These are phyloP conservation scores for Claviceps quebecensis DNA, from an alignment of 2,329 filamentous ascomycete genomes.

Conservation along the genomic window DNA sequence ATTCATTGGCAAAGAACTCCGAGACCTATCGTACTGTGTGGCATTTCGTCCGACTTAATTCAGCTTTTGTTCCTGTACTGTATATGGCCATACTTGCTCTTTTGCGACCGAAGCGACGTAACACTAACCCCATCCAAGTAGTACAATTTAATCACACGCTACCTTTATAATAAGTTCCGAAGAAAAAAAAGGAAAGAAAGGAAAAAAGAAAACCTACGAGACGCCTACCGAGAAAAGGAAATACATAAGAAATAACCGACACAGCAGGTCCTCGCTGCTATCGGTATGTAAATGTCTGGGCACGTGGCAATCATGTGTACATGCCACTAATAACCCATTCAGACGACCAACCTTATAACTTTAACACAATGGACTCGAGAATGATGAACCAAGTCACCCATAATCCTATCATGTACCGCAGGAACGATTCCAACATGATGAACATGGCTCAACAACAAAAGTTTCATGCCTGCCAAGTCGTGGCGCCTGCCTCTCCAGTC, in stretches of 20 bases:
- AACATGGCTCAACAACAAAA: constrained; percentile 7
- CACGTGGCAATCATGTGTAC: neutral
- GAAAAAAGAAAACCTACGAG: neutral
- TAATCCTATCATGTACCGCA: constrained; percentile 78
- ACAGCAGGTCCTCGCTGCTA: neutral
- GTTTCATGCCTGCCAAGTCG: constrained; percentile 34
- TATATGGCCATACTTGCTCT: constrained; percentile 7
- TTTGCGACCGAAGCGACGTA: constrained; percentile 7
- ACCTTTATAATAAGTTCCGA: neutral
- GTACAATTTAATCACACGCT: neutral
- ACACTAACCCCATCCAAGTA: constrained; percentile 2
- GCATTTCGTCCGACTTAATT: constrained; percentile 3
- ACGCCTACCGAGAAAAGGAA: neutral
- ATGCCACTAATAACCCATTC: neutral
- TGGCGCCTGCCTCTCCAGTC: constrained; percentile 43
- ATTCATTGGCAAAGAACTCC: constrained; percentile 23
- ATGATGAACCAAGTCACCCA: constrained; percentile 51
- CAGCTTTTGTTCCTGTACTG: constrained; percentile 7
- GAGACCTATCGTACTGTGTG: constrained; percentile 8
- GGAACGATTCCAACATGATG: constrained; percentile 55
- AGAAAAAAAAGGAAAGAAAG: neutral
- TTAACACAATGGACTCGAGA: constrained; percentile 47
- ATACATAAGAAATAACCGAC: too few species aligned
- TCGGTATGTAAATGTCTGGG: neutral
- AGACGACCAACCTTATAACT: neutral